Conservation (phyloP, 805 yeast species). For the Ogataea nakhonphanomensis region DNA sequence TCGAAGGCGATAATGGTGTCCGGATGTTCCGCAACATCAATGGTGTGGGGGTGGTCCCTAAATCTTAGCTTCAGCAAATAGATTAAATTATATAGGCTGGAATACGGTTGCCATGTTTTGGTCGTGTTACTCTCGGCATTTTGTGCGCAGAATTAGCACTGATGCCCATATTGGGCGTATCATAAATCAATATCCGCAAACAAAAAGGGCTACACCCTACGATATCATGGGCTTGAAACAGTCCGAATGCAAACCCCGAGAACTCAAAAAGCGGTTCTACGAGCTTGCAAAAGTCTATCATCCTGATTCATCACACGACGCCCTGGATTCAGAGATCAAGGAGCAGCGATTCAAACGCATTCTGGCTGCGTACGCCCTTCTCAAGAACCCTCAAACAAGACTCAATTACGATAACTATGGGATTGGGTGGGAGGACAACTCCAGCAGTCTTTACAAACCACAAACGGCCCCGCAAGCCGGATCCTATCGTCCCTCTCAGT, state of each 20-base stretch:
- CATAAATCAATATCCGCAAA: slow-evolving; percentile 41
- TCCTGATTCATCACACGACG: slow-evolving; percentile 52
- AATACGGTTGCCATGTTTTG: not conserved
- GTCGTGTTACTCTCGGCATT: not conserved
- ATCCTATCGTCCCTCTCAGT: slow-evolving; percentile 17
- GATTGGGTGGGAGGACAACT: slow-evolving; percentile 42
- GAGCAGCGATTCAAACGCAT: slow-evolving; percentile 52
- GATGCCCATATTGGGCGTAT: slow-evolving; percentile 10
- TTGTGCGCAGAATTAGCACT: slow-evolving; percentile 1
- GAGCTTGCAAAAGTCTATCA: slow-evolving; percentile 73
- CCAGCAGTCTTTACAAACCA: slow-evolving; percentile 22
- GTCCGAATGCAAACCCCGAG: slow-evolving; percentile 33
- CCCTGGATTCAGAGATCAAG: slow-evolving; percentile 23
- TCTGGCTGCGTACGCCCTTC: slow-evolving; percentile 56
- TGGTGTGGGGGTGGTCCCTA: slow-evolving; percentile 45
- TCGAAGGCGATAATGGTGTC: slow-evolving; percentile 68
- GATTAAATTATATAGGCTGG: not conserved
- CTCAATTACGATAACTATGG: slow-evolving; percentile 44
- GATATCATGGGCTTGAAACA: slow-evolving; percentile 53
- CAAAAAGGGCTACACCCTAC: slow-evolving; percentile 59
- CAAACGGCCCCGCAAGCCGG: slow-evolving; percentile 18
- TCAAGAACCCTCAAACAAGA: slow-evolving; percentile 43
- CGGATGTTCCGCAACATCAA: slow-evolving; percentile 74
- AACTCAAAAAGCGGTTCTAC: slow-evolving; percentile 50
- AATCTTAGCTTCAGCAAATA: slow-evolving; percentile 7